Base-by-base conservation (phyloP, 306 rosid species). In the Phaseolus lunatus region DNA sequence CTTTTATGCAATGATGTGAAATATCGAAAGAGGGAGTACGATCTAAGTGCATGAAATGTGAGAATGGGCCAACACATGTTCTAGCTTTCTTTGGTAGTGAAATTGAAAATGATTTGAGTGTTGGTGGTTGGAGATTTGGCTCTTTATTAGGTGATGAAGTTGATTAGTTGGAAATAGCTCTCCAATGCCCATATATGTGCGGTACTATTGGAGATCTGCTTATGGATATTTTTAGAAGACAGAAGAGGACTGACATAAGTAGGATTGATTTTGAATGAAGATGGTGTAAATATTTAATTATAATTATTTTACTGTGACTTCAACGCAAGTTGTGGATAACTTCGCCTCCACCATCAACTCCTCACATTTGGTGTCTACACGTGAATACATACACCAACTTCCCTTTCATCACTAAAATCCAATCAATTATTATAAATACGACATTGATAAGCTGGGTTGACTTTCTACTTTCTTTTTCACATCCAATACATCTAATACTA, bases 71-170 rank as follows among this genome's bases (percentile, higher is more conserved):
- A n/a, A n/a, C n/a, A n/a, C 22, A 43, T 39, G 18, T 47, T 53
- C 14, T 20, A 3, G 29, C 20, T 54, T 54, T 54, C 29, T 56
- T 56, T 23, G 61, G n/a, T 10, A 31, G 54, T 59, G 48, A 59
- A 70, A 41, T 58, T 54, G 15, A 16, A 33, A 61, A n/a, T 15
- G 47, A 58, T 45, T 33, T 56, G 63, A 56, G 31, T 23, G 4
- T 57, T 23, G 35, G 35, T 57, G 35, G 61, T 22, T 54, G 61
- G 61, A 54, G 16, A 62, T 57, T 14, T 44, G 29, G 43, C 53
- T 78, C 4, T 78, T 70, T 58, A 35, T 69, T 62, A 15, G 52
- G 52, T 41, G 56, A 31, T 57, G 29, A 65, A n/a, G n/a, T n/a
- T n/a, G n/a, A n/a, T n/a, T n/a, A 47, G 7, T 52, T 39, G 54